These are phyloP conservation scores for Gastrodia elata DNA, from an alignment of 106 monocot species.

Conservation along the genomic window DNA sequence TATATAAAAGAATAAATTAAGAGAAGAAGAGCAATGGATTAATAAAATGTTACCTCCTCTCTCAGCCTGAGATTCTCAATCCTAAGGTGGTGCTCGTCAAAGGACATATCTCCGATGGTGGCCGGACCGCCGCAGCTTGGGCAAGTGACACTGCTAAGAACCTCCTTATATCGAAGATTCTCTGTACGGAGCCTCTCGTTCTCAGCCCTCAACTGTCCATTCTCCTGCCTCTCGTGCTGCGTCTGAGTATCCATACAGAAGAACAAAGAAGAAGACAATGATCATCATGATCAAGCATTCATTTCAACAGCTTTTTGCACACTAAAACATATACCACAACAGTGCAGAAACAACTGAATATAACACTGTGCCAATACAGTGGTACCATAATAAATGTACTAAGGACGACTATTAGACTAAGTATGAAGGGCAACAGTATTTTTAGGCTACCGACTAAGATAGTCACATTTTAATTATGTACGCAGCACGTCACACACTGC, in stretches of 20 bases:
- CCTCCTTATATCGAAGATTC: slow-evolving; percentile 82
- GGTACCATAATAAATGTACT: too few relatives aligned
- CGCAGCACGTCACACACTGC: too few relatives aligned
- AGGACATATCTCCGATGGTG: slow-evolving; percentile 90
- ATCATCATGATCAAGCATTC: slow-evolving; percentile 77
- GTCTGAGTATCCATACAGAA: slow-evolving; percentile 58
- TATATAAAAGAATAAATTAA: background rate
- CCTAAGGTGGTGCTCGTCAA: slow-evolving; percentile 82
- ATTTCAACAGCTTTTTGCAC: background rate
- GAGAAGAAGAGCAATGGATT: too few relatives aligned
- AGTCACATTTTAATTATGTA: too few relatives aligned
- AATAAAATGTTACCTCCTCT: slow-evolving; percentile 91
- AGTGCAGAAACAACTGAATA: too few relatives aligned
- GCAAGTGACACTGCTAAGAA: slow-evolving; percentile 73
- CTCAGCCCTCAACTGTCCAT: slow-evolving; percentile 62
- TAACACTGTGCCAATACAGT: too few relatives aligned
- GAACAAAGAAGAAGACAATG: slow-evolving; percentile 26
- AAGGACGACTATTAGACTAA: too few relatives aligned
- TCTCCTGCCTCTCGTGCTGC: slow-evolving; percentile 89
- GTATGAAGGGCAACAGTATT: too few relatives aligned
- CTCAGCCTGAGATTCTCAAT: slow-evolving; percentile 77
- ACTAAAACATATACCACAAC: too few relatives aligned
- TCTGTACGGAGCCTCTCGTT: slow-evolving; percentile 87
- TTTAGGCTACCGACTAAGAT: too few relatives aligned
- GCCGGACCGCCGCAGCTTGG: slow-evolving; percentile 92